phyloP scores from a whole-genome alignment of 176 grass and related monocot species.

The Pontederia crassipes region DNA sequence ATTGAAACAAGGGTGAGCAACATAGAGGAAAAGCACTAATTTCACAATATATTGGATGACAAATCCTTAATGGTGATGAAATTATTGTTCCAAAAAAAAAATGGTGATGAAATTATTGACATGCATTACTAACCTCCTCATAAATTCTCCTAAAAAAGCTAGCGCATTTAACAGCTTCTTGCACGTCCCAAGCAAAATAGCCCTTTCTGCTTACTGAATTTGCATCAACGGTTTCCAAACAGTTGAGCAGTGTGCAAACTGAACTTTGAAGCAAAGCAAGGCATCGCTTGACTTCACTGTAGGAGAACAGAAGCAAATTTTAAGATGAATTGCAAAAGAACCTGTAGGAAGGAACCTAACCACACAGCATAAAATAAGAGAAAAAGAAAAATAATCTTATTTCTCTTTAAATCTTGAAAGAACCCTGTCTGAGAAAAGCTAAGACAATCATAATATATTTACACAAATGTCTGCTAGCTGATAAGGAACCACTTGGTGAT shows the following conservation, averaged over 20 bases:
- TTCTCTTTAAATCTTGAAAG: neutral
- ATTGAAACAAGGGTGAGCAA: no score
- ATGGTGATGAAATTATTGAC: neutral
- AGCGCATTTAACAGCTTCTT: constrained; percentile 71
- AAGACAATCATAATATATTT: neutral
- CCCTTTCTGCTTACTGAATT: constrained; percentile 41
- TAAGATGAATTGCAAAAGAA: neutral
- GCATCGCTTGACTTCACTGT: constrained; percentile 56
- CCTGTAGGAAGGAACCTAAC: neutral
- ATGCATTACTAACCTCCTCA: constrained; percentile 71
- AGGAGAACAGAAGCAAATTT: constrained; percentile 17
- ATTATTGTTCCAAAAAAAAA: constrained; percentile 8
- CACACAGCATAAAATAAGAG: neutral
- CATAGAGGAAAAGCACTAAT: no score
- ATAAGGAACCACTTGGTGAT: constrained; percentile 1
- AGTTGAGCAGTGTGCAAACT: constrained; percentile 64
- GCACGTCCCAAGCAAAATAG: constrained; percentile 58
- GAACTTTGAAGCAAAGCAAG: constrained; percentile 66
- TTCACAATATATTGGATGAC: constrained; percentile 4
- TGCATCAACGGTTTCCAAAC: constrained; percentile 63
- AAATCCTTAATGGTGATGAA: constrained; percentile 9
- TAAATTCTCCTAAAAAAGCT: constrained; percentile 88
- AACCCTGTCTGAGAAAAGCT: neutral
- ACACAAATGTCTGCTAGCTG: neutral
- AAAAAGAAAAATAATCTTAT: neutral